phyloP scores from a whole-genome alignment of 2,329 filamentous ascomycete species.

The Raffaelea albimanens region DNA sequence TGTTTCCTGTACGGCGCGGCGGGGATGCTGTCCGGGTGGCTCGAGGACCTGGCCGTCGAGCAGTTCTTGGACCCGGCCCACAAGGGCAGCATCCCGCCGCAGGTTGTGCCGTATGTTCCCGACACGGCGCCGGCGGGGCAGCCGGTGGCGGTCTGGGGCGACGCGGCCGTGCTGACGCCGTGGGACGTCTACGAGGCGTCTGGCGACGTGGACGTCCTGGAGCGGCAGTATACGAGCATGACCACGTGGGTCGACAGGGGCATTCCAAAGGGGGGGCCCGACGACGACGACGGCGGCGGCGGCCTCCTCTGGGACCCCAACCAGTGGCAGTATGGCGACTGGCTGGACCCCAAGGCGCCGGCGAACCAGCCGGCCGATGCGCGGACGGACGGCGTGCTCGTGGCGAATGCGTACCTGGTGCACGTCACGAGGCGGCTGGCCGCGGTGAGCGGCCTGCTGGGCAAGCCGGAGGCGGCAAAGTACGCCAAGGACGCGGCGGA shows the following conservation, averaged over 20 bases:
- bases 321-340: not conserved
- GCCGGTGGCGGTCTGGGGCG: slow-evolving; percentile 17
- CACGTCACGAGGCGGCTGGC: not conserved
- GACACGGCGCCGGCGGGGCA: not conserved
- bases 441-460: not conserved
- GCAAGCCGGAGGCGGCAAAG: not conserved
- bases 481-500: no score
- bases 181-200: slow-evolving; percentile 20
- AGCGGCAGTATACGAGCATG: slow-evolving; percentile 18
- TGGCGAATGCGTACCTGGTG: not conserved
- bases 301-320: slow-evolving; percentile 23
- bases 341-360: not conserved
- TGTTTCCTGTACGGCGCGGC: slow-evolving; percentile 43
- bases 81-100: slow-evolving; percentile 15
- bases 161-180: slow-evolving; percentile 19
- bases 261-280: not conserved
- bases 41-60: slow-evolving; percentile 32
- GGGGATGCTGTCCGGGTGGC: slow-evolving; percentile 40
- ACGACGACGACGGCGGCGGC: slow-evolving; percentile 12
- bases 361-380: not conserved
- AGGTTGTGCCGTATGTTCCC: slow-evolving; percentile 15
- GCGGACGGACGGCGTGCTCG: not conserved
- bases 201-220: slow-evolving; percentile 20
- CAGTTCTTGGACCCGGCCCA: slow-evolving; percentile 4
- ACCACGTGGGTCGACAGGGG: slow-evolving; percentile 17